Evolutionary conservation across 139 green algal genomes (phyloP).

Genomic region (Closterium sp.): DNA sequence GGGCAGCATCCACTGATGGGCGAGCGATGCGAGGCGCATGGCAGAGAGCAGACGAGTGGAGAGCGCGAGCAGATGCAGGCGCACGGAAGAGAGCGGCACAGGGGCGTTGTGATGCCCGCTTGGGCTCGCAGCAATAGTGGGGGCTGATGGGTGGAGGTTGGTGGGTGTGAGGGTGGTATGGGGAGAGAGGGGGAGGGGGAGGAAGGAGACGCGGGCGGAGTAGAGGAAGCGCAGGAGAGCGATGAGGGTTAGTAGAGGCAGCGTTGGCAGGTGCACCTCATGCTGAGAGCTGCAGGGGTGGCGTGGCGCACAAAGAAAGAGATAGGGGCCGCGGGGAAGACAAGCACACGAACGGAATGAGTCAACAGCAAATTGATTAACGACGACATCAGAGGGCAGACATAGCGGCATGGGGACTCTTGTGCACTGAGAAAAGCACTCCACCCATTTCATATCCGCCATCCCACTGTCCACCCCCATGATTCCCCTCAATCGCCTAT

Average conservation of each 20-base stretch:
- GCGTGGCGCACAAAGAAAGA: no score
- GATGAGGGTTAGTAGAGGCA: background rate
- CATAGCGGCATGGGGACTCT: no score
- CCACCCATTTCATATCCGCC: no score
- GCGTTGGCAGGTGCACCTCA: background rate
- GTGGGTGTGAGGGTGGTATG: background rate
- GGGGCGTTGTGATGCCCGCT: background rate
- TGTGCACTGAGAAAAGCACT: no score
- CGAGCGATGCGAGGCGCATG: background rate
- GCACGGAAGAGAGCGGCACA: background rate
- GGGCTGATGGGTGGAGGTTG: background rate
- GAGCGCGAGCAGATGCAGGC: background rate
- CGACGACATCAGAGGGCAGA: no score
- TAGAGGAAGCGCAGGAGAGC: background rate
- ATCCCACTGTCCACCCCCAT: no score
- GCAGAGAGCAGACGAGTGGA: background rate
- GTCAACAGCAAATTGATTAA: no score
- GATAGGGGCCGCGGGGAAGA: no score
- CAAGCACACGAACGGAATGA: no score
- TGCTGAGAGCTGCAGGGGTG: background rate
- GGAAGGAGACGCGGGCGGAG: background rate
- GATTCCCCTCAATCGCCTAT: no score
- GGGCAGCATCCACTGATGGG: background rate
- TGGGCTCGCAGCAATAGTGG: background rate
- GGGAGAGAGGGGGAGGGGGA: background rate